Conservation (phyloP, 2,329 filamentous ascomycete genomes). For the Fusarium sp. region DNA sequence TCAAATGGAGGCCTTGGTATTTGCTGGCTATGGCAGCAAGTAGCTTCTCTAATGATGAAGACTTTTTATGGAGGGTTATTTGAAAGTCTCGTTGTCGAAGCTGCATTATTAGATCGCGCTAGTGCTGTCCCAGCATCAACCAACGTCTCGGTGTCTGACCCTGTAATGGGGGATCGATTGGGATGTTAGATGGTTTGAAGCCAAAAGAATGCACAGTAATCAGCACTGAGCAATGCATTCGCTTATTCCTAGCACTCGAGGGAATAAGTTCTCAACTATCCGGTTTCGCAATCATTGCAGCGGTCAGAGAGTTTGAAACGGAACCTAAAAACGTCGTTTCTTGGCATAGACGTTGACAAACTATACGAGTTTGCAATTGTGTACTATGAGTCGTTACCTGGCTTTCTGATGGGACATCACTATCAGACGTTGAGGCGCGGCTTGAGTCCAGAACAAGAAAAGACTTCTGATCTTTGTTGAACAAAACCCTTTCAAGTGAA, state of each 20-base stretch:
- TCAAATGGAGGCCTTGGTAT: not conserved
- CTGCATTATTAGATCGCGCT: slow-evolving; percentile 29
- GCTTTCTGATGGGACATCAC: not conserved
- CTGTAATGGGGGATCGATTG: not conserved
- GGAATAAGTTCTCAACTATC: not conserved
- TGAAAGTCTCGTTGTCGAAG: slow-evolving; percentile 9
- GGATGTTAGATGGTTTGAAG: not conserved
- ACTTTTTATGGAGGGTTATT: not conserved
- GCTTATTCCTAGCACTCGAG: not conserved
- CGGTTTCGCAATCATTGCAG: not conserved
- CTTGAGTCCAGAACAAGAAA: slow-evolving; percentile 4
- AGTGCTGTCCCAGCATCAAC: slow-evolving; percentile 20
- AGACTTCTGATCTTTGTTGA: slow-evolving; percentile 7
- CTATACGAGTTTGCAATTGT: slow-evolving; percentile 1
- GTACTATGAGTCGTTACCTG: not conserved
- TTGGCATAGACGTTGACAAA: slow-evolving; percentile 10
- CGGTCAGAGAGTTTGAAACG: slow-evolving; percentile 40
- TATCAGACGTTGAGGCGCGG: not conserved
- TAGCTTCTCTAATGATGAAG: not conserved
- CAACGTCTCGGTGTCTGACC: slow-evolving; percentile 24
- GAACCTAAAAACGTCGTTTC: slow-evolving; percentile 19
- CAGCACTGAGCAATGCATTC: not conserved
- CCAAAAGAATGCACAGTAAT: not conserved
- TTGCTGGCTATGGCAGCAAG: not conserved
- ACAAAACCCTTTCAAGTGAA: slow-evolving; percentile 24